phyloP scores from a whole-genome alignment of 1,139 yeast species.

The Taphrina populina region DNA sequence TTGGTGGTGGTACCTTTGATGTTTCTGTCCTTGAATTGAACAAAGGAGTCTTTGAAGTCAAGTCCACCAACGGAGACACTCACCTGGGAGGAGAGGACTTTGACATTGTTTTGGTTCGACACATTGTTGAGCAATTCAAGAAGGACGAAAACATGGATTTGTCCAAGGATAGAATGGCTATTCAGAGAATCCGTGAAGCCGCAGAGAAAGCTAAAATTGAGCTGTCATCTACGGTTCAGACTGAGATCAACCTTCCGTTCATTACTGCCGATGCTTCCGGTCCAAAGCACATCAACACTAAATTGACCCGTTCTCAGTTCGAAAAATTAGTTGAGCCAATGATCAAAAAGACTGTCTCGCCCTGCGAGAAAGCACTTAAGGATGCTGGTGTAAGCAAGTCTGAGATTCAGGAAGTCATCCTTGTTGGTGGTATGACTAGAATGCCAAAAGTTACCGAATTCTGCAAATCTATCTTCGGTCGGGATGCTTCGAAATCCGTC shows the following conservation, averaged over 20 bases:
- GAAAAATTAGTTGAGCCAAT: constrained; percentile 88
- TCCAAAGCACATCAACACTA: constrained; percentile 96
- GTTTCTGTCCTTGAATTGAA: constrained; percentile 80
- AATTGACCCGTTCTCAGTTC: constrained; percentile 87
- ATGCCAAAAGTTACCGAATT: constrained; percentile 99
- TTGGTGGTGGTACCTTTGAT: constrained; percentile 90
- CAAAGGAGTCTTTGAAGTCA: constrained; percentile 84
- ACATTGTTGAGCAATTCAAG: constrained; percentile 89
- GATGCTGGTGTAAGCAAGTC: constrained; percentile 87
- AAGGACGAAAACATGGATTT: constrained; percentile 88
- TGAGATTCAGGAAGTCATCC: constrained; percentile 88
- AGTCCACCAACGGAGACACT: constrained; percentile 86
- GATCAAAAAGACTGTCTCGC: constrained; percentile 90
- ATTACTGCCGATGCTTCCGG: constrained; percentile 93
- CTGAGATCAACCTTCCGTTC: constrained; percentile 96
- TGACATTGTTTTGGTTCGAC: constrained; percentile 81
- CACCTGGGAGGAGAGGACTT: constrained; percentile 90
- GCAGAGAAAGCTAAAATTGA: constrained; percentile 99
- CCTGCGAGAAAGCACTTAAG: constrained; percentile 97
- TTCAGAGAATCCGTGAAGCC: constrained; percentile 99
- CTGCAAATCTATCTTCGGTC: constrained; percentile 87
- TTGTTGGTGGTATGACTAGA: constrained; percentile 99
- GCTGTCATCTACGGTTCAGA: constrained; percentile 86
- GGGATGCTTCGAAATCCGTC: constrained; percentile 96
- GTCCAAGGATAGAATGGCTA: constrained; percentile 93